These are phyloP conservation scores for Cytospora schulzeri DNA, from an alignment of 2,329 filamentous ascomycete genomes.

Conservation along the genomic window DNA sequence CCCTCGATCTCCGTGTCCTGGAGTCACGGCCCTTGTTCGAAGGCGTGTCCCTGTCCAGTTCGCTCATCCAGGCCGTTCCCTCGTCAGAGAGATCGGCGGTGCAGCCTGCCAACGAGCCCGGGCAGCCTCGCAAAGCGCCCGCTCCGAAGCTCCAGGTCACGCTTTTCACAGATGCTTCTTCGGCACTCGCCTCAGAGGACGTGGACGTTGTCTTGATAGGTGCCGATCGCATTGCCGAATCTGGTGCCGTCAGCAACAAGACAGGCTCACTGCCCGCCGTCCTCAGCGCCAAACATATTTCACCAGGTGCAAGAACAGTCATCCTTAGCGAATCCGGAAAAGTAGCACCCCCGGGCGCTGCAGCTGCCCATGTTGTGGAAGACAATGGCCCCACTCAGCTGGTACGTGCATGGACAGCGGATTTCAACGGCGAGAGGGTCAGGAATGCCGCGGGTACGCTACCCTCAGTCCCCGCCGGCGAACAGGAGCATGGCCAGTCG, in stretches of 20 bases:
- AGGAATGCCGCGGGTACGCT: constrained; percentile 29
- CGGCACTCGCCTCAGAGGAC: constrained; percentile 53
- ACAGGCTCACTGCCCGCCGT: constrained; percentile 63
- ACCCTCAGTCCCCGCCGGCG: constrained; percentile 9
- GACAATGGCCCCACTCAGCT: constrained; percentile 58
- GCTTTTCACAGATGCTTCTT: constrained; percentile 62
- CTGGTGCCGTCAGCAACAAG: constrained; percentile 67
- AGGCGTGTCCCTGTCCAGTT: constrained; percentile 59
- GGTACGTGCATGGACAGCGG: constrained; percentile 46
- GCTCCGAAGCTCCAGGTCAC: constrained; percentile 43
- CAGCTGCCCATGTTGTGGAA: constrained; percentile 48
- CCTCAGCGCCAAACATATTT: constrained; percentile 54
- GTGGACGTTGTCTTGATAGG: constrained; percentile 64
- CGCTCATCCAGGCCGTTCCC: constrained; percentile 38
- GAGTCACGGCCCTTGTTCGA: constrained; percentile 70
- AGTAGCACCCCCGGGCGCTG: constrained; percentile 50
- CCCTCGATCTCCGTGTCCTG: constrained; percentile 60
- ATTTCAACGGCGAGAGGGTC: constrained; percentile 33
- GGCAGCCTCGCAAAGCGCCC: constrained; percentile 5
- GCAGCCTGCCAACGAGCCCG: constrained; percentile 24
- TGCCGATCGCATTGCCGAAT: constrained; percentile 61
- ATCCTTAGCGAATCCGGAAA: constrained; percentile 65
- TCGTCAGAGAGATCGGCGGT: constrained; percentile 29
- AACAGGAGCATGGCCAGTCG: not conserved
- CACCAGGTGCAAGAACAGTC: constrained; percentile 50